Conservation (phyloP, 441 rosid species). For the Dalechampia spathulata region DNA sequence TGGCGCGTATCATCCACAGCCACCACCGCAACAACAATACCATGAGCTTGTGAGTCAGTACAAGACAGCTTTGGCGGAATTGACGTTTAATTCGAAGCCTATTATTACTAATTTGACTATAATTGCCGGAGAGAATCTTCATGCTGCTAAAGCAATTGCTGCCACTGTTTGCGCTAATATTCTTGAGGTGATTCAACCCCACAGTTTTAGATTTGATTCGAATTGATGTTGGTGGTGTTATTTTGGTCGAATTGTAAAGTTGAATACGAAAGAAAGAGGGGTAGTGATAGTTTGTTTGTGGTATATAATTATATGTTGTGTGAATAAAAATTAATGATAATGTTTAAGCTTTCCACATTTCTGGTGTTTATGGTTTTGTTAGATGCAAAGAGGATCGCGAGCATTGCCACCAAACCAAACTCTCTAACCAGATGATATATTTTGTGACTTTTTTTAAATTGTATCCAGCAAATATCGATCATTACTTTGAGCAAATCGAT, state of each 20-base stretch:
- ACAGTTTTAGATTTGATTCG: slow-evolving; percentile 22
- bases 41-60: slow-evolving; percentile 92
- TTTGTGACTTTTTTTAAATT: not conserved
- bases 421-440: not conserved
- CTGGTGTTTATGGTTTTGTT: too few species aligned
- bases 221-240: slow-evolving; percentile 15
- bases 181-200: slow-evolving; percentile 82
- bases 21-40: slow-evolving; percentile 61
- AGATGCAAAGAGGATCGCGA: too few species aligned
- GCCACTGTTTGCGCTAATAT: slow-evolving; percentile 75
- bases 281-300: not conserved
- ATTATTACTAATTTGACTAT: slow-evolving; percentile 92
- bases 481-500: not conserved
- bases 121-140: slow-evolving; percentile 90
- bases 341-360: slow-evolving; percentile 1
- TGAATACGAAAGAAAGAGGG: not conserved
- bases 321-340: slow-evolving; percentile 45
- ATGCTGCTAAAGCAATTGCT: slow-evolving; percentile 74
- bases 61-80: slow-evolving; percentile 81
- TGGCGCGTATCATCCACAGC: slow-evolving; percentile 66
- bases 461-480: not conserved
- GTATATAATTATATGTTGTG: slow-evolving; percentile 15
- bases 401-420: not conserved
- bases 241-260: slow-evolving; percentile 30
- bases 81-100: slow-evolving; percentile 95